Percentiles rank a stretch among this genome's conserved stretches.
Evolutionary conservation across 352 stramenopile species (phyloP).

Genomic region (Globisporangium nunn): DNA sequence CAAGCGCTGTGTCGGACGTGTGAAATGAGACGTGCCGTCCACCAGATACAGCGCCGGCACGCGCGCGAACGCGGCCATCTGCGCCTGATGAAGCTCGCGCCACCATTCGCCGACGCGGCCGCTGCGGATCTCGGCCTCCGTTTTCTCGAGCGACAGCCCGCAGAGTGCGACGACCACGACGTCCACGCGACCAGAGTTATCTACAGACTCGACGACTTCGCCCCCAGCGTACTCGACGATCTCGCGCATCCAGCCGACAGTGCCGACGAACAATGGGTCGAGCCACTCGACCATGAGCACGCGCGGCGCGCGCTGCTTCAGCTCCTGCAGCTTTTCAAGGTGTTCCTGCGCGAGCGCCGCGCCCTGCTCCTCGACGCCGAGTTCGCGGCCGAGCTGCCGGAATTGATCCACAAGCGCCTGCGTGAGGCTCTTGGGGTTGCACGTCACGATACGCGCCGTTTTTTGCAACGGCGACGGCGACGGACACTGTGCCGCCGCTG

Average conservation of each 20-base stretch:
- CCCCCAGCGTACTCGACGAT: slow-evolving; percentile 45
- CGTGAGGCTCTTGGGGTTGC: slow-evolving; percentile 33
- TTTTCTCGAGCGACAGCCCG: slow-evolving; percentile 39
- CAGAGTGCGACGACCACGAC: slow-evolving; percentile 58
- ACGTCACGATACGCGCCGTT: slow-evolving; percentile 37
- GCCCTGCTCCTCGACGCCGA: slow-evolving; percentile 33
- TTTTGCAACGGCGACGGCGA: slow-evolving; percentile 11
- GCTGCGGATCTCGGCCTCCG: slow-evolving; percentile 27
- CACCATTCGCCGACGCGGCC: slow-evolving; percentile 40
- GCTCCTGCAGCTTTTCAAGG: slow-evolving; percentile 13
- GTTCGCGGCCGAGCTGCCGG: slow-evolving; percentile 33
- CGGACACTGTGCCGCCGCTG: slow-evolving; percentile 2
- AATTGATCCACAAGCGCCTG: slow-evolving; percentile 49
- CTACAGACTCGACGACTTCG: slow-evolving; percentile 24
- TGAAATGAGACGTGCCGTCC: slow-evolving; percentile 73
- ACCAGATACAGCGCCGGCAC: slow-evolving; percentile 37
- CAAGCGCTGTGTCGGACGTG: slow-evolving; percentile 47
- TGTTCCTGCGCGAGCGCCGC: slow-evolving; percentile 29
- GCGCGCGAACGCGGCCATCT: slow-evolving; percentile 7
- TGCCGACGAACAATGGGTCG: slow-evolving; percentile 59
- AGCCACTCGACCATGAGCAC: slow-evolving; percentile 70
- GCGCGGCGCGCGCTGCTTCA: slow-evolving; percentile 14
- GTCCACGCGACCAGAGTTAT: slow-evolving; percentile 22
- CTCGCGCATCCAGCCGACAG: slow-evolving; percentile 59
- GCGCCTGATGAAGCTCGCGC: slow-evolving; percentile 12